These are phyloP conservation scores for Acephala macrosclerotiorum DNA, from an alignment of 2,329 filamentous ascomycete species.

Conservation along the genomic window DNA sequence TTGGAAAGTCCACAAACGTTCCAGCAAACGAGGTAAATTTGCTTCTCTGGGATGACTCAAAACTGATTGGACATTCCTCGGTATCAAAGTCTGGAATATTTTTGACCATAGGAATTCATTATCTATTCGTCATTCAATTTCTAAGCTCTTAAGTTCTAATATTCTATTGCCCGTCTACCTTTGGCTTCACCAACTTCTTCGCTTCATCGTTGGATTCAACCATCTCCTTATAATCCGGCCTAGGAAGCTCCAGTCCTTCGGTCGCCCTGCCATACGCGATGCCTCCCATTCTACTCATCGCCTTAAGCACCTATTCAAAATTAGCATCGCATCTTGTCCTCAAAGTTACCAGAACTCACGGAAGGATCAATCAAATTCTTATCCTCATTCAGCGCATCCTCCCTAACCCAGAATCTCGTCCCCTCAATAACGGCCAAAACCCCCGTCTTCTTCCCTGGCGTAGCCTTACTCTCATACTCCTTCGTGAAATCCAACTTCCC, in stretches of 20 bases:
- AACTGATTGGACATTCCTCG: too few species aligned
- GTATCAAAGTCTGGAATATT: background rate
- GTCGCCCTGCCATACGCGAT: slow-evolving; percentile 81
- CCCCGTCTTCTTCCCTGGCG: slow-evolving; percentile 76
- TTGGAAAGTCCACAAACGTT: background rate
- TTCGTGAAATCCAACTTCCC: slow-evolving; percentile 75
- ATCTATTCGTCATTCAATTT: background rate
- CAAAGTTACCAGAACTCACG: slow-evolving; percentile 50
- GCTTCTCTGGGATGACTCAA: too few species aligned
- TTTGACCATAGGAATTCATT: background rate
- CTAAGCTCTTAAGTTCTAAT: slow-evolving; percentile 13
- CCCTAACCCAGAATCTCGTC: slow-evolving; percentile 85
- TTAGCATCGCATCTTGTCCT: slow-evolving; percentile 23
- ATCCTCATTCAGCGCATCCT: slow-evolving; percentile 86
- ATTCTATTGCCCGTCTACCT: slow-evolving; percentile 48
- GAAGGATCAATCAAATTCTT: slow-evolving; percentile 75
- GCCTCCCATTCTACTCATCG: slow-evolving; percentile 81
- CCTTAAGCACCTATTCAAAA: slow-evolving; percentile 66
- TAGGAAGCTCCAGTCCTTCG: slow-evolving; percentile 74
- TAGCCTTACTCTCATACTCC: slow-evolving; percentile 79
- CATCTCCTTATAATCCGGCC: slow-evolving; percentile 57
- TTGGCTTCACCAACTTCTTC: slow-evolving; percentile 62
- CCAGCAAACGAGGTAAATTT: background rate
- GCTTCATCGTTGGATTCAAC: slow-evolving; percentile 59
- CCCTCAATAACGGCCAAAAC: slow-evolving; percentile 83